These are phyloP conservation scores for Eragrostis tef DNA, from an alignment of 202 grass and related monocot genomes.

Conservation along the genomic window DNA sequence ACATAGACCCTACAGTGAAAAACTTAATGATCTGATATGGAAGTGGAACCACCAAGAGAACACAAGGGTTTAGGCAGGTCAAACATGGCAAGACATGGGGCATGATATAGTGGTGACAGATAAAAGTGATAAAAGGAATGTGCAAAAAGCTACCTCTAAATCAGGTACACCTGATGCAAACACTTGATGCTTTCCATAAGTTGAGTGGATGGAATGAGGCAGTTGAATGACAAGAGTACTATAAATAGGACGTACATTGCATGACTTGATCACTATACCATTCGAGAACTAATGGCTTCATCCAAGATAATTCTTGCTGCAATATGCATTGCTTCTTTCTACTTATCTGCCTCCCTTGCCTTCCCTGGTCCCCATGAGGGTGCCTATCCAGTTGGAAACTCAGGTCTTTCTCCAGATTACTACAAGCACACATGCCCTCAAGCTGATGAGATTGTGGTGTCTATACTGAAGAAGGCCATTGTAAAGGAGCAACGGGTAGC, in stretches of 20 bases:
- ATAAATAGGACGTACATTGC: constrained; percentile 54
- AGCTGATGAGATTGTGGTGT: constrained; percentile 71
- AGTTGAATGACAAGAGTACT: constrained; percentile 38
- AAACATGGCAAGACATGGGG: constrained; percentile 23
- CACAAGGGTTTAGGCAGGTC: constrained; percentile 30
- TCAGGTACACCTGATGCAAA: constrained; percentile 61
- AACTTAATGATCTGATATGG: constrained; percentile 8
- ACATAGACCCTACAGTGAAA: constrained; percentile 1
- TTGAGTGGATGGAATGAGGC: constrained; percentile 61
- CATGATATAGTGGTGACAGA: constrained; percentile 22
- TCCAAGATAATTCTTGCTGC: constrained; percentile 53
- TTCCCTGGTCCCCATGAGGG: constrained; percentile 48
- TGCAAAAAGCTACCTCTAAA: constrained; percentile 14
- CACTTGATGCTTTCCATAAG: constrained; percentile 40
- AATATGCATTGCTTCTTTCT: constrained; percentile 49
- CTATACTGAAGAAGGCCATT: constrained; percentile 65
- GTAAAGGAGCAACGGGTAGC: constrained; percentile 60
- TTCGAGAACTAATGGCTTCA: constrained; percentile 54
- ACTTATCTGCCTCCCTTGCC: constrained; percentile 51
- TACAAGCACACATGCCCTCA: constrained; percentile 74
- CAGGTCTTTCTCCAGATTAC: constrained; percentile 61
- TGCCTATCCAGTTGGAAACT: constrained; percentile 41
- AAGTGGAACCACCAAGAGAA: constrained; percentile 36
- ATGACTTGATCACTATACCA: constrained; percentile 17
- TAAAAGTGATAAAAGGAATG: neutral